Conservation (phyloP, 208 protist species). For the Strigomonas oncopelti region DNA sequence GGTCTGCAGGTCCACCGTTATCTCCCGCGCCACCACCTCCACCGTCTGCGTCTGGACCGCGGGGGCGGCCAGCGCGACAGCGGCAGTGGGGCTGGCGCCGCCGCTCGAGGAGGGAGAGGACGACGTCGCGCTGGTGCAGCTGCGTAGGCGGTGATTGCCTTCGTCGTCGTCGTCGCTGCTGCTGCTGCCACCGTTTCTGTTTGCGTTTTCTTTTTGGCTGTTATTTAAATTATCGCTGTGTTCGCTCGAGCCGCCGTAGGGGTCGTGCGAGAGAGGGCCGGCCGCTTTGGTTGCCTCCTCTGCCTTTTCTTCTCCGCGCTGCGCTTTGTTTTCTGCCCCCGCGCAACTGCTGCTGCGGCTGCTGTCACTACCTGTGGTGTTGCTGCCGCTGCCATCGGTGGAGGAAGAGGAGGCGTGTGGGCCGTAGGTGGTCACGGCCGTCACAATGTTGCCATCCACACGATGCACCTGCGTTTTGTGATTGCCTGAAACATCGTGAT, state of each 20-base stretch:
- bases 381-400: neutral
- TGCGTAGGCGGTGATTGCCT: neutral
- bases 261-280: neutral
- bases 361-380: neutral
- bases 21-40: neutral
- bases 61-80: no score
- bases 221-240: no score
- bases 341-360: no score
- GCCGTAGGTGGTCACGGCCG: constrained; percentile 1
- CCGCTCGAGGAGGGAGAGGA: neutral
- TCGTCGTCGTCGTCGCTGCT: neutral
- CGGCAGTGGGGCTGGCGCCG: neutral
- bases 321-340: neutral
- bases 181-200: neutral
- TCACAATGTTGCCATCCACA: neutral
- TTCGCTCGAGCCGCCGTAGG: neutral
- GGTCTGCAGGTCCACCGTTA: constrained; percentile 2
- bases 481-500: no score
- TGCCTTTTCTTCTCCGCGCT: neutral
- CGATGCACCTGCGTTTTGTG: neutral
- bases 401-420: neutral
- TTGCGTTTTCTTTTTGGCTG: no score
- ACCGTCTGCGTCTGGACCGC: neutral
- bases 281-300: no score
- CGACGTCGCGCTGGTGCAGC: neutral